Evolutionary conservation across 1,284 basidiomycete genomes (phyloP).

Genomic region (Tilletia caries): DNA sequence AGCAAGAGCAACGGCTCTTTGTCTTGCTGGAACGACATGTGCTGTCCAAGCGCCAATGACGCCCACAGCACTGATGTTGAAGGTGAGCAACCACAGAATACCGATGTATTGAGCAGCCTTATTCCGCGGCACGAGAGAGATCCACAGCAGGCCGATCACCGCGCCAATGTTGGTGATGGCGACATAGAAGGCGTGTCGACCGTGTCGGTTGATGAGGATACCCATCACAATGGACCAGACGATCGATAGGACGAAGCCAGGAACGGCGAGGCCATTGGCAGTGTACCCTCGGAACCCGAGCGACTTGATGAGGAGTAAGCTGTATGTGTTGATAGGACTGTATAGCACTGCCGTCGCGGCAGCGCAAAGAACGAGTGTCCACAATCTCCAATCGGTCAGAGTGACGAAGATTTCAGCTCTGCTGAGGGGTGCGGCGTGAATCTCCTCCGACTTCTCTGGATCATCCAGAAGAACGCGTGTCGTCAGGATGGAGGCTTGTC

Average conservation of each 20-base stretch:
- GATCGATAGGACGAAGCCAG: not conserved
- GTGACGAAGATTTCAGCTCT: not conserved
- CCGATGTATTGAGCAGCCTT: not conserved
- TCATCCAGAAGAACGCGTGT: conserved; percentile 11
- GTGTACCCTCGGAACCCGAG: conserved; percentile 14
- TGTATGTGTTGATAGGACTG: conserved; percentile 13
- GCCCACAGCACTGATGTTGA: not conserved
- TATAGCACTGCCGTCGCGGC: conserved; percentile 1
- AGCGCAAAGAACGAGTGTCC: conserved; percentile 7
- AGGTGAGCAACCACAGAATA: not conserved
- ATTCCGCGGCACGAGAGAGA: not conserved
- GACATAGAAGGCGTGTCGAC: not conserved
- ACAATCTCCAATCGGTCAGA: conserved; percentile 7
- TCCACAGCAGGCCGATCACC: conserved; percentile 14
- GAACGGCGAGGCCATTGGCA: conserved; percentile 10
- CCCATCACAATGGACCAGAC: not conserved
- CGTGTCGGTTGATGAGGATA: not conserved
- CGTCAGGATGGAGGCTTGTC: conserved; percentile 11
- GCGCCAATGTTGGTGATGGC: not conserved
- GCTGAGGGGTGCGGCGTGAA: not conserved
- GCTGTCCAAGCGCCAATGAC: not conserved
- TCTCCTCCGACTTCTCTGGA: not conserved
- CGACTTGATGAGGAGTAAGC: conserved; percentile 13
- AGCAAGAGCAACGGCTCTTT: not conserved
- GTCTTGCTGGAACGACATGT: not conserved